Evolutionary conservation across 106 monocot species (phyloP), one percentile per base, ranked within the genome.

Genomic region (Dendrobium huoshanense): DNA sequence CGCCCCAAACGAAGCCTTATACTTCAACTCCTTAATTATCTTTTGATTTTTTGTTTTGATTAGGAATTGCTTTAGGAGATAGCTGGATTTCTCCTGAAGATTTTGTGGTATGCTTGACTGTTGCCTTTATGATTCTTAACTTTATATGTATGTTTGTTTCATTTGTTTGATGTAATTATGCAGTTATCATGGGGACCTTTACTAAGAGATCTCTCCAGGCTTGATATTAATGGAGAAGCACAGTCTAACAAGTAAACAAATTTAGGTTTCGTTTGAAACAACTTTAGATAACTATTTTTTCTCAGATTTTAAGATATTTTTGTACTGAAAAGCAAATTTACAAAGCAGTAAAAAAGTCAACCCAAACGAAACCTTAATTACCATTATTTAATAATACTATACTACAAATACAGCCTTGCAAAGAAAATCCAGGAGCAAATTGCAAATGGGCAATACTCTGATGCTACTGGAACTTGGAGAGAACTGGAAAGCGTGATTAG

Each of bases 71-170:
- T 68, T 77, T 92, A 40, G 95, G 95, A 16, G 84, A 95, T 81
- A 90, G 89, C 78, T 95, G 95, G 95, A 95, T 95, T 67, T 95
- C 95, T 7, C 90, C 95, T 0, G 95, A 90, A 56, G 95, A 95
- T 85, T 95, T 90, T 77, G 92, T 90, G 87, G 95, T 90, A 13
- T 81, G 83, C 82, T 65, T 33, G 19, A 16, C 13, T 13, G 13
- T 37, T 37, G 51, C 1, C 51, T 13, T 51, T 51, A 13, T 15
- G 13, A 0, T 51, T 13, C 51, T 13, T 15, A 13, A 3, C 51
- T 15, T 15, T 51, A 45, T 45, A 45, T 13, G 13, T 15, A 51
- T 13, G 10, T 16, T 13, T 24, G n/a, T 65, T 24, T 45, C 8
- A 45, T 45, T 45, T 45, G 9, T 45, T 9, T 45, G 9, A 10